Evolutionary conservation across 768 basidiomycete genomes (phyloP), one percentile per base, ranked within the genome.

Genomic region (Naganishia vishniacii): DNA sequence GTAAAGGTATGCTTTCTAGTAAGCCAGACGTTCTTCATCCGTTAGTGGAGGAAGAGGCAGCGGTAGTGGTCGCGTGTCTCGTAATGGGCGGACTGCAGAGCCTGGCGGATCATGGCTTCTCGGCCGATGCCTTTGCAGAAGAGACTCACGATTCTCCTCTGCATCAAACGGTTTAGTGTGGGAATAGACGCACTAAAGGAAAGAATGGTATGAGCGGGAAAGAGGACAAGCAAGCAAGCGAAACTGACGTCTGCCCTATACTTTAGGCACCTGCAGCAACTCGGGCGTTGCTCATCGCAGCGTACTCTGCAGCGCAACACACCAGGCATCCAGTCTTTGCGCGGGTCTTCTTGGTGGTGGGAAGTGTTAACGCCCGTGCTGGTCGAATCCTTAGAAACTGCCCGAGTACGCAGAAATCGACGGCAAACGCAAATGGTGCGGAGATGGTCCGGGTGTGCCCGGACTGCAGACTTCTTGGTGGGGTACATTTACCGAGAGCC

Each of bases 241-340:
- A 4, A 18, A 29, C 48, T 3, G 18, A 49, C 48, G 25, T 49
- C 48, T 31, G 48, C 48, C 25, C 8, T 49, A 15, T 49, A 49
- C 25, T 31, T 49, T 26, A 49, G 2, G 48, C 48, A 49, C 13
- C 31, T 49, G 11, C 26, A 25, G 48, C 48, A 49, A 13, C 13
- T 25, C 31, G 48, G 48, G 8, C n/a, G 48, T 7, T 15, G 9
- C 13, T 49, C 20, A 18, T 49, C 48, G 18, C 48, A 49, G 26
- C 48, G 48, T 6, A 49, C 28, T 31, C 48, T 29, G 28, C 48
- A 3, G 20, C 48, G 28, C 48, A 12, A 18, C 48, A 49, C 6
- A 49, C 48, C 11, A 49, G 48, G 18, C 48, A 49, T 7, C 48
- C 48, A 9, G 48, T 49, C 31, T 49, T 49, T 15, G 48, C 31